Evolutionary conservation across 805 yeast species (phyloP), one percentile per base, ranked within the genome.

Genomic region (Lipomyces anomalus): DNA sequence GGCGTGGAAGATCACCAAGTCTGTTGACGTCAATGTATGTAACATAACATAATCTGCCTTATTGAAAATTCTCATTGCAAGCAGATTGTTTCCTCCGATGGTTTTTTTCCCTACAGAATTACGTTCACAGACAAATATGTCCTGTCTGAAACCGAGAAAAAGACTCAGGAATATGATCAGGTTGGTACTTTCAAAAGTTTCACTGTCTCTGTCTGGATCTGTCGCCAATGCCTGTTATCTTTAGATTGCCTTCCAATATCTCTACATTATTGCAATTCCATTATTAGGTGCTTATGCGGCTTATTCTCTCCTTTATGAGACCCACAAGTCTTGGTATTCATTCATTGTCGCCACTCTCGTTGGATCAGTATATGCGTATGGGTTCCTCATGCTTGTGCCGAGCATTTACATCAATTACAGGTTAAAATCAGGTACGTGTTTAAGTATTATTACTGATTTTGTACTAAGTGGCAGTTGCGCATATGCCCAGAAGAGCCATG

Each of bases 251-350:
- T 68, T 65, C 62, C 60, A 63, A 49, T 67, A 67, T 40, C 46
- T 68, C 48, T 65, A 66, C 44, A 56, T 61, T 52, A 64, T 59
- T 6, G 65, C 69, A 3, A 61, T 56, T 13, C 73, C 73, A n/a
- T 50, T 69, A 23, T 46, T 68, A 4, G 41, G 56, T 3, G 66
- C 68, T 0, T 68, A 69, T 46, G 65, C 71, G 0, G 56, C 56
- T 4, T 68, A 67, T 51, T 64, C 71, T 2, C 48, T 68, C 37
- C 35, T 65, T 24, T 67, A 68, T 46, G 63, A 66, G 42, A 67
- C 67, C 16, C 64, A 67, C 52, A 68, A 67, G 50, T 67, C 72
- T 6, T 68, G 73, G 72, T 67, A 66, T 54, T 68, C 71, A 4
- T 69, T 68, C 48, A 57, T 66, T 21, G 61, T 68, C 37, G 59